Base-by-base conservation (phyloP, 768 basidiomycete genomes). In the Neoboletus magnificus region DNA sequence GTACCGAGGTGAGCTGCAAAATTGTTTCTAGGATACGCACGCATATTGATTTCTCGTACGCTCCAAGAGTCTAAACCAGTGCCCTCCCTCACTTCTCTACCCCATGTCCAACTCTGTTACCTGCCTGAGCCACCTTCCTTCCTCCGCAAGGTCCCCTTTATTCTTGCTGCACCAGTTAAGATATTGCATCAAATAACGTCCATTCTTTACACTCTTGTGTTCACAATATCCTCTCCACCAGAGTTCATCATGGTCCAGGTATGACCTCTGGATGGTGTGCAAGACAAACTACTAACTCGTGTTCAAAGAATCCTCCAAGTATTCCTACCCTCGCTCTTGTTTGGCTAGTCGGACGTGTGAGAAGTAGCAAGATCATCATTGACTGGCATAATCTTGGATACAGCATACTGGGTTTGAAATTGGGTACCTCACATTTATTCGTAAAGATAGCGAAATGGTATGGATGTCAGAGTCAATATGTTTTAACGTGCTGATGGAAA, bases 361-460 rank as follows among this genome's bases (percentile, higher is more conserved):
- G 84, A 18, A 87, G 89, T 4, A 87, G 87, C 61, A 92, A 90
- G 63, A 77, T 99, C 61, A 90, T 99, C 56, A 94, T 99, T 52
- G 97, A 99, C 73, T 99, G 97, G 97, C 97, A 99, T 69, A 99
- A 99, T 70, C 82, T 96, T 25, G 97, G 97, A 18, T 94, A 93
- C 69, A 96, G 86, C 59, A 93, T 98, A 44, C 82, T 99, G 46
- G 89, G 88, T 1, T 71, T 99, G 60, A 87, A 84, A 62, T 74
- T 94, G n/a, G 90, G 93, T 0, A 55, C 76, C 1, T 67, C 71
- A 0, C 90, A 93, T 67, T 69, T 77, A 0, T 78, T 95, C 57
- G 92, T 96, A 39, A 79, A 71, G 59, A 66, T 96, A 22, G 88
- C 92, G 0, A 83, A 82, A 73, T 80, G 81, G 96, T 96, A 61